Evolutionary conservation across 176 grass and related monocot genomes (phyloP), one percentile per base, ranked within the genome.

Genomic region (Oryza rufipogon): DNA sequence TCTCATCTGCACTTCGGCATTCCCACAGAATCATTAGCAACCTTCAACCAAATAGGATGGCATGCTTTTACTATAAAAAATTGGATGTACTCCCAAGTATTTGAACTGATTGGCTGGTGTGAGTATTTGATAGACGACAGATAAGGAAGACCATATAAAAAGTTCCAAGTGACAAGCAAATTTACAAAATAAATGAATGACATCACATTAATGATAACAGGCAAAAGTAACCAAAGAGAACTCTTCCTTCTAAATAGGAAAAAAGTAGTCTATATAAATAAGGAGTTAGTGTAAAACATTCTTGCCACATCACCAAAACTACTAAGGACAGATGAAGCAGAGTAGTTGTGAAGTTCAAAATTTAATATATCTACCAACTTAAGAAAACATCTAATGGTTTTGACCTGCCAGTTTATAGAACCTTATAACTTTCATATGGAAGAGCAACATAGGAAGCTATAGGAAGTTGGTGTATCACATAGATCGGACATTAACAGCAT

Each of bases 11-110:
- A 6, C 41, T 72, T 23, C n/a, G 14, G 39, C 42, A 47, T 72
- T 72, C 41, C n/a, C 73, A 75, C 48, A 75, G 9, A 75, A 75
- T 28, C 16, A 54, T 54, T 75, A 75, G 22, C 47, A 11, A 28
- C n/a, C 47, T 51, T 14, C 14, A 34, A 54, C 15, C 13, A 54
- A 54, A 20, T 34, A 75, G 16, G 16, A 33, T 75, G 9, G 47
- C 9, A 74, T 75, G 28, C 3, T 51, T 54, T 54, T 26, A 34
- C 2, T 20, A 56, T 10, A 75, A 75, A 34, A 9, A 5, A 1
- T 33, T 19, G 25, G 45, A 34, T 11, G 12, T 34, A 54, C 56
- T 16, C 47, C 26, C 16, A 54, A 75, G 45, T 74, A 48, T 51
- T 25, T 52, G 16, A 19, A 17, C 25, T 52, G n/a, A 52, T 33